A percentile compares a stretch with the other conserved stretches of the same genome.
phyloP scores from a whole-genome alignment of 2,329 filamentous ascomycete genomes.

The Phyllosticta citriasiana region DNA sequence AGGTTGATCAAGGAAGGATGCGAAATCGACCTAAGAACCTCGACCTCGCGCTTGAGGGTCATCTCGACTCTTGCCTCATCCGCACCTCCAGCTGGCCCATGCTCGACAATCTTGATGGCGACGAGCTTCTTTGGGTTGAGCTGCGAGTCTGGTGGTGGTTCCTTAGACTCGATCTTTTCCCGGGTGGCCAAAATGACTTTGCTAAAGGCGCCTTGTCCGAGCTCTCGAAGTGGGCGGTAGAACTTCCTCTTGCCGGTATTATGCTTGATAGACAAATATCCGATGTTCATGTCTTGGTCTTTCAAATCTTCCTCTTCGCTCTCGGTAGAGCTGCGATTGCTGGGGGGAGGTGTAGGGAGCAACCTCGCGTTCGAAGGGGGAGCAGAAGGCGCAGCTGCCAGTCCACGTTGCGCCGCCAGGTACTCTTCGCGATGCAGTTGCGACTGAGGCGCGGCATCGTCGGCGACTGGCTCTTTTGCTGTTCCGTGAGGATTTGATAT shows the following conservation, averaged over 20 bases:
- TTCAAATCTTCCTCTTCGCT: constrained; percentile 40
- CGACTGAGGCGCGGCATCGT: constrained; percentile 29
- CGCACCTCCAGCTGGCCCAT: constrained; percentile 85
- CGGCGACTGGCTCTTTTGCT: neutral
- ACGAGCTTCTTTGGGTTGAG: constrained; percentile 71
- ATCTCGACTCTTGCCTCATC: constrained; percentile 90
- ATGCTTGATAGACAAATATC: constrained; percentile 38
- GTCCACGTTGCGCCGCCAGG: constrained; percentile 66
- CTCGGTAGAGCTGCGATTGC: constrained; percentile 49
- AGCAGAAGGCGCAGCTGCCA: constrained; percentile 30
- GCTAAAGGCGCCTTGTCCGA: constrained; percentile 93
- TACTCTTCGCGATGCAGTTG: constrained; percentile 66
- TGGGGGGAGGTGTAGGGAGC: constrained; percentile 69
- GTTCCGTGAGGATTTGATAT: constrained; percentile 38
- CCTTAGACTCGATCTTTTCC: constrained; percentile 43
- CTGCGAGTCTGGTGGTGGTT: constrained; percentile 35
- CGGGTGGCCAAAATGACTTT: constrained; percentile 86
- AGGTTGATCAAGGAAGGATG: constrained; percentile 87
- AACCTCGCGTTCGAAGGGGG: constrained; percentile 13
- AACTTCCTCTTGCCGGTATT: constrained; percentile 61
- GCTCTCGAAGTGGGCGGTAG: constrained; percentile 68
- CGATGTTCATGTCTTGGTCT: constrained; percentile 28
- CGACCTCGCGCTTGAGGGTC: constrained; percentile 86
- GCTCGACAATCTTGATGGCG: constrained; percentile 90
- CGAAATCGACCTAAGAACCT: constrained; percentile 79